These are phyloP conservation scores for Cryptococcus maquisensis DNA, from an alignment of 1,284 basidiomycete species.

Conservation along the genomic window DNA sequence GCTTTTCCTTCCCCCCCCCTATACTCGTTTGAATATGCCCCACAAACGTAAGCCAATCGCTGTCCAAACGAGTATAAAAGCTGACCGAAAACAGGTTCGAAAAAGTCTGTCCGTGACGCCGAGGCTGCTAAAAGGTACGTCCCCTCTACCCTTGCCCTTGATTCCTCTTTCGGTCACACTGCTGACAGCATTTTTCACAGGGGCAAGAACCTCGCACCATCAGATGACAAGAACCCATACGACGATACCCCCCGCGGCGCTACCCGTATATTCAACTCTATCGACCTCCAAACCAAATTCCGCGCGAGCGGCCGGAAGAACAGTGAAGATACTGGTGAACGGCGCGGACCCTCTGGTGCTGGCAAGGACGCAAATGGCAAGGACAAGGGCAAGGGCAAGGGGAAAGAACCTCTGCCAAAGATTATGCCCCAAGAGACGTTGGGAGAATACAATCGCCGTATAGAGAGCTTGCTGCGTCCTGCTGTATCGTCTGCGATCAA, in stretches of 20 bases:
- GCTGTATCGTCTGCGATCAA: slow-evolving; percentile 44
- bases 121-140: slow-evolving; percentile 37
- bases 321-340: slow-evolving; percentile 39
- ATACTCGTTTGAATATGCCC: slow-evolving; percentile 31
- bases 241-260: slow-evolving; percentile 44
- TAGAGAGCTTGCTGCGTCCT: slow-evolving; percentile 39
- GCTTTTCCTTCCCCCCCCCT: no score
- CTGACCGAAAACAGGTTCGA: slow-evolving; percentile 33
- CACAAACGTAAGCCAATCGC: slow-evolving; percentile 42
- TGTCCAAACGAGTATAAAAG: neutral
- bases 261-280: slow-evolving; percentile 39
- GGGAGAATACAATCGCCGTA: slow-evolving; percentile 45
- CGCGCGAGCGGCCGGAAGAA: slow-evolving; percentile 30
- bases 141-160: neutral
- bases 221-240: slow-evolving; percentile 11
- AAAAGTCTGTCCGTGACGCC: slow-evolving; percentile 38
- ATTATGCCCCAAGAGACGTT: slow-evolving; percentile 32
- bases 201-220: slow-evolving; percentile 39
- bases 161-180: neutral
- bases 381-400: slow-evolving; percentile 8
- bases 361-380: neutral
- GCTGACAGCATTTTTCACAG: slow-evolving; percentile 18
- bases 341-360: neutral
- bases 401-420: slow-evolving; percentile 8
- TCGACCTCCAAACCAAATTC: slow-evolving; percentile 34